Percentiles rank a stretch among this genome's conserved stretches.
Conservation (phyloP, 2,329 filamentous ascomycete species). For the Aspergillus jensenii region DNA sequence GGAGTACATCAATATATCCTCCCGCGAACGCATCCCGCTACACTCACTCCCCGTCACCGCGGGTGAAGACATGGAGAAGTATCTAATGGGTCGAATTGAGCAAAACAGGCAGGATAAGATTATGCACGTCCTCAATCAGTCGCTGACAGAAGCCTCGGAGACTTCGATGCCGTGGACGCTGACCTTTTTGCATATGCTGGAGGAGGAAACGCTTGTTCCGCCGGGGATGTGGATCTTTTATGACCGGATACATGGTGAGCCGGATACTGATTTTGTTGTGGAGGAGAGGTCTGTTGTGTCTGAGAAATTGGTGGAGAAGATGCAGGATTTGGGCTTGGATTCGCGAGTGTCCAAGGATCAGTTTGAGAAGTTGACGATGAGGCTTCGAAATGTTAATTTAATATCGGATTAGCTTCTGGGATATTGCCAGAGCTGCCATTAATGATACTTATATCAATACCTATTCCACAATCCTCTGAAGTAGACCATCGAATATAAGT, state of each 20-base stretch:
- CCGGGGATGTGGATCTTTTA: background rate
- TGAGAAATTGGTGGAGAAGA: background rate
- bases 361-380: background rate
- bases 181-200: background rate
- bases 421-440: too few species aligned
- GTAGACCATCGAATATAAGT: too few species aligned
- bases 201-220: background rate
- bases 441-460: too few species aligned
- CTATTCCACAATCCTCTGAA: too few species aligned
- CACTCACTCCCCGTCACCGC: background rate
- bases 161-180: background rate
- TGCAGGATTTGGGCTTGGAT: background rate
- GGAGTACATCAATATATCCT: background rate
- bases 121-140: background rate
- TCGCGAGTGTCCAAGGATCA: background rate
- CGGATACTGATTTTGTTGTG: background rate
- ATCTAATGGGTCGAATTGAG: background rate
- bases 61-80: background rate
- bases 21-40: background rate
- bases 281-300: background rate
- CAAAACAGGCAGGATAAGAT: background rate
- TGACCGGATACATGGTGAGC: background rate
- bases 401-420: too few species aligned
- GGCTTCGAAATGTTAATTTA: too few species aligned
- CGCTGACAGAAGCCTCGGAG: background rate